Evolutionary conservation across 2,329 filamentous ascomycete species (phyloP), one percentile per base, ranked within the genome.

Genomic region (Annulohypoxylon truncatum): DNA sequence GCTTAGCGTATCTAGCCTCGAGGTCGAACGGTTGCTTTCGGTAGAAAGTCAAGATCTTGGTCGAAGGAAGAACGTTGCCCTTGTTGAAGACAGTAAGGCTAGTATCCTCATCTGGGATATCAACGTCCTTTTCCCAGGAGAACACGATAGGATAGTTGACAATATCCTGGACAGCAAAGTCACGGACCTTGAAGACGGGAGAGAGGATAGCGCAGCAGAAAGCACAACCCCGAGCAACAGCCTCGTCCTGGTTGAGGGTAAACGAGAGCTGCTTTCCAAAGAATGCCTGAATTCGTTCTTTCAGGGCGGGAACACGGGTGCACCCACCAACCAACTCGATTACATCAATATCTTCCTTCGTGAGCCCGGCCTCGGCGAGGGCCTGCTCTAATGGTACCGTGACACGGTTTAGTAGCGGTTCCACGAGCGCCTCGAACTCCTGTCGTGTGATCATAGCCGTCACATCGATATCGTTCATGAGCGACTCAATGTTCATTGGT

Each of bases 31-130:
- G 87, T 82, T 98, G 93, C 85, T 98, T 98, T 74, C 96, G 91
- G 87, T 98, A 99, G 85, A 99, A 99, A 38, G 96, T 99, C 58
- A 99, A 89, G 72, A 99, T 98, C 88, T 99, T 99, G 71, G 96
- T 99, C 4, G 95, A 98, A 58, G 96, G 96, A 86, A 99, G 91
- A 70, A 97, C 90, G 77, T 97, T 97, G 80, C 95, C 95, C 81
- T 92, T 94, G 88, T 96, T 96, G 83, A 99, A 99, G 76, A 99
- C 96, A 33, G 93, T 97, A 74, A 99, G 85, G 83, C 90, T 96
- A 60, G 96, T 98, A 80, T 98, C 96, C 85, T 99, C 96, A 75
- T 99, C 96, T 24, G 96, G 96, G 74, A 99, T 99, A 77, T 99
- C 96, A 65, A 94, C 90, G 24, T 95, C 96, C 86, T 98, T 97